These are phyloP conservation scores for Fomitopsis serialis DNA, from an alignment of 768 basidiomycete species.

Conservation along the genomic window DNA sequence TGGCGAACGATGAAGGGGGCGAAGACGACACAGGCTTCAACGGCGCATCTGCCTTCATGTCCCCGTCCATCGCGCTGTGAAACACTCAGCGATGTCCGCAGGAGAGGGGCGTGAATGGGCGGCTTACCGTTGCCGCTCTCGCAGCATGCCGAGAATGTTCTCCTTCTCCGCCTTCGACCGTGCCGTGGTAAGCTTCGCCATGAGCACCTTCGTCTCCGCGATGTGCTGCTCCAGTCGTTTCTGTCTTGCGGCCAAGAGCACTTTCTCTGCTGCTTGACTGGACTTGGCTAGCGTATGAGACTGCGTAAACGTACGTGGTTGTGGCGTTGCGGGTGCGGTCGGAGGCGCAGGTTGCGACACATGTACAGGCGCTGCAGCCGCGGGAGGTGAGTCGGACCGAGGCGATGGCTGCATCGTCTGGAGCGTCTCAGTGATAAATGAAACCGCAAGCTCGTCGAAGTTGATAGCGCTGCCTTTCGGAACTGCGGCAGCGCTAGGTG, in stretches of 20 bases:
- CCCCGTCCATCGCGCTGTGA: constrained; percentile 25
- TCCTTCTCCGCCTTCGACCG: constrained; percentile 49
- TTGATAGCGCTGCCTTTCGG: not conserved
- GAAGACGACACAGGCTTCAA: not conserved
- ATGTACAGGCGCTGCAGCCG: not conserved
- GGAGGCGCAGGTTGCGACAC: not conserved
- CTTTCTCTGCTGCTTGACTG: constrained; percentile 17
- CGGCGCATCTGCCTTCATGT: constrained; percentile 10
- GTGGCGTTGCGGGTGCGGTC: not conserved
- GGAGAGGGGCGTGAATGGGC: not conserved
- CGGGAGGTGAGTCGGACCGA: constrained; percentile 7
- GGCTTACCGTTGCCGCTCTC: constrained; percentile 46
- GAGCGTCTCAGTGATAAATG: constrained; percentile 55
- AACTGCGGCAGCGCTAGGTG: not conserved
- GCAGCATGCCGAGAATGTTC: constrained; percentile 37
- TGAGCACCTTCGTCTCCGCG: constrained; percentile 45
- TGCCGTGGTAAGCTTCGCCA: constrained; percentile 40
- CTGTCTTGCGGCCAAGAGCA: constrained; percentile 40
- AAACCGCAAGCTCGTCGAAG: constrained; percentile 51
- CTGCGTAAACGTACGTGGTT: not conserved
- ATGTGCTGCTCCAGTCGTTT: constrained; percentile 46
- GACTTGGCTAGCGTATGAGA: constrained; percentile 8
- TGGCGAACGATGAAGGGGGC: not conserved
- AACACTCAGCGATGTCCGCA: constrained; percentile 3
- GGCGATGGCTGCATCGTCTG: constrained; percentile 32